Percentiles rank a stretch among this genome's conserved stretches.
These are phyloP conservation scores for Ramaria sp. DNA, from an alignment of 768 basidiomycete species.

Conservation along the genomic window DNA sequence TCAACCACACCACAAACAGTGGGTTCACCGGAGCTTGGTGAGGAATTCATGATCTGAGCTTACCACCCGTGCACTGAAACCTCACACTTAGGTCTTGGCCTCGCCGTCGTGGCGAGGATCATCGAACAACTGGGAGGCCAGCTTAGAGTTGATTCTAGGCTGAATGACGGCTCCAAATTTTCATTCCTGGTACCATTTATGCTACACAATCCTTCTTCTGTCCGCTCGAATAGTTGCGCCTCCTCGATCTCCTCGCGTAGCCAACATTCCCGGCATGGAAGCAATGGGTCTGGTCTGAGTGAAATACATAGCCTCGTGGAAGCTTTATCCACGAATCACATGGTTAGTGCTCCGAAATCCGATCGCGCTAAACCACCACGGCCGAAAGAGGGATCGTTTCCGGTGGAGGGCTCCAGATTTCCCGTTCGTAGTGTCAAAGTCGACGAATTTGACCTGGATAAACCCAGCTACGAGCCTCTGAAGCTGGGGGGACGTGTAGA, in stretches of 20 bases:
- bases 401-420: conserved; percentile 12
- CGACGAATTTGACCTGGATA: conserved; percentile 14
- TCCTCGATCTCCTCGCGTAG: conserved; percentile 14
- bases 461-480: not conserved
- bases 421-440: conserved; percentile 15
- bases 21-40: conserved; percentile 38
- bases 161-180: conserved; percentile 59
- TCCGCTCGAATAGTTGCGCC: conserved; percentile 2
- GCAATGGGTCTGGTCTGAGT: conserved; percentile 15
- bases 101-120: conserved; percentile 74
- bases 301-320: conserved; percentile 40
- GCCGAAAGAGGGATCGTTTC: conserved; percentile 11
- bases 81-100: conserved; percentile 42
- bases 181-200: conserved; percentile 61
- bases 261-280: not conserved
- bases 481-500: not conserved
- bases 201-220: conserved; percentile 22
- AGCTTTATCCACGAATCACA: conserved; percentile 31
- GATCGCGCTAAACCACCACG: not conserved
- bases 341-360: conserved; percentile 13
- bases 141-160: conserved; percentile 63
- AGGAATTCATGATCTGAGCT: conserved; percentile 6
- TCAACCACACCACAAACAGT: conserved; percentile 29
- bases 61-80: not conserved
- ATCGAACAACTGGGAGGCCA: conserved; percentile 73